Percentiles rank a stretch among this genome's conserved stretches.
Evolutionary conservation across 2,329 filamentous ascomycete species (phyloP).

Genomic region (Trichoderma sp.): DNA sequence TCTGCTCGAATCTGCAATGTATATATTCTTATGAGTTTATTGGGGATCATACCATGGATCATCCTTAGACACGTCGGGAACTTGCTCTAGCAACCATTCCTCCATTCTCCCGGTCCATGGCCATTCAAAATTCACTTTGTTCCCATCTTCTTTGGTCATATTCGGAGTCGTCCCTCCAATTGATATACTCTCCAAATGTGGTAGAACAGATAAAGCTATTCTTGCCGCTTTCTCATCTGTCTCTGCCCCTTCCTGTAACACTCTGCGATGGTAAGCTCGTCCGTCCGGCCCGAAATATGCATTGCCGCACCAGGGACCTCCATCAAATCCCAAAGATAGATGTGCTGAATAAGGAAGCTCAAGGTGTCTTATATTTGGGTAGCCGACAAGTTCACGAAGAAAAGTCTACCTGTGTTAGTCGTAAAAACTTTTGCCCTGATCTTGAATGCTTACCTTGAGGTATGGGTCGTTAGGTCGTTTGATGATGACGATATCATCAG

Average conservation of each 20-base stretch:
- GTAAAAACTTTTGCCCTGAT: neutral
- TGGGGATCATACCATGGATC: neutral
- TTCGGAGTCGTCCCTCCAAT: neutral
- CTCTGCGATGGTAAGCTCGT: neutral
- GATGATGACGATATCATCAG: neutral
- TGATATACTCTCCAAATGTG: neutral
- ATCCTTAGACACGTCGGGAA: neutral
- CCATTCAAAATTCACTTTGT: neutral
- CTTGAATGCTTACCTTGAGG: neutral
- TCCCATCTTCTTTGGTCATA: neutral
- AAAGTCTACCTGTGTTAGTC: neutral
- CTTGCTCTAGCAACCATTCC: neutral
- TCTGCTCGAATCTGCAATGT: neutral
- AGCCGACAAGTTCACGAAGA: neutral
- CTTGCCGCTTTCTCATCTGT: neutral
- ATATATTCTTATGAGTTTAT: neutral
- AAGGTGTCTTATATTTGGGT: neutral
- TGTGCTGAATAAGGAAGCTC: neutral
- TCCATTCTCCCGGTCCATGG: neutral
- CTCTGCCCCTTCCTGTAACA: neutral
- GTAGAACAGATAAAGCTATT: neutral
- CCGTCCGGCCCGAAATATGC: neutral
- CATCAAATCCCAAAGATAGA: neutral
- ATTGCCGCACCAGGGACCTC: neutral
- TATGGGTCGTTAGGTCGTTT: neutral